These are phyloP conservation scores for Sisymbrium irio DNA, from an alignment of 345 rosid genomes.

Conservation along the genomic window DNA sequence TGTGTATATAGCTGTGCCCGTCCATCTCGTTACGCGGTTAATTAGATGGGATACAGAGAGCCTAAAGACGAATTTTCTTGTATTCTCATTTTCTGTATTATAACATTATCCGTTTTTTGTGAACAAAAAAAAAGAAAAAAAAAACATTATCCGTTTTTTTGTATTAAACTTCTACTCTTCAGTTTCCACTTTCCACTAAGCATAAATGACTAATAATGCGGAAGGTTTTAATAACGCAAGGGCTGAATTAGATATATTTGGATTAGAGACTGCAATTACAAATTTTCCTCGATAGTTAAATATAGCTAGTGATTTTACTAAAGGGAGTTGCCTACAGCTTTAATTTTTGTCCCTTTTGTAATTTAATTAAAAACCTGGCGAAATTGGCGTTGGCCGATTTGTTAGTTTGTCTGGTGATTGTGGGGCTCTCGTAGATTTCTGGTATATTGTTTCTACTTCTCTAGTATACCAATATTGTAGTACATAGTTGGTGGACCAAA, in stretches of 20 bases:
- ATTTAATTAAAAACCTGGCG: constrained; percentile 10
- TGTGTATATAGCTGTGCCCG: constrained; percentile 16
- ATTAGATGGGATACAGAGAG: constrained; percentile 22
- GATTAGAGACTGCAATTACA: neutral
- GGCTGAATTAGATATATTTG: neutral
- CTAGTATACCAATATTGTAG: neutral
- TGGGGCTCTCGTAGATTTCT: constrained; percentile 11
- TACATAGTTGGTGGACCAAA: constrained; percentile 4
- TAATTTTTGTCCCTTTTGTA: neutral
- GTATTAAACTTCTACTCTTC: constrained; percentile 9
- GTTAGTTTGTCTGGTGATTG: constrained; percentile 6
- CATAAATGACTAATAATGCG: neutral
- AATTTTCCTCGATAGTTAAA: too few species aligned
- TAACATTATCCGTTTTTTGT: neutral
- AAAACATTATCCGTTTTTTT: neutral
- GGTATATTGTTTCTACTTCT: neutral
- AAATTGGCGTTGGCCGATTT: constrained; percentile 24
- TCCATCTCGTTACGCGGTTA: constrained; percentile 34
- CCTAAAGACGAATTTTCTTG: neutral
- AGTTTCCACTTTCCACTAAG: constrained; percentile 1
- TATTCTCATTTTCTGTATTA: neutral
- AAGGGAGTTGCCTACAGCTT: neutral
- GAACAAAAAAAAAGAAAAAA: too few species aligned
- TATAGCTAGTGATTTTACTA: neutral
- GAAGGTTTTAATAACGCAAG: neutral